Base-by-base conservation (phyloP, 192 early-diverging fungal genomes). In the Glomus cerebriforme region DNA sequence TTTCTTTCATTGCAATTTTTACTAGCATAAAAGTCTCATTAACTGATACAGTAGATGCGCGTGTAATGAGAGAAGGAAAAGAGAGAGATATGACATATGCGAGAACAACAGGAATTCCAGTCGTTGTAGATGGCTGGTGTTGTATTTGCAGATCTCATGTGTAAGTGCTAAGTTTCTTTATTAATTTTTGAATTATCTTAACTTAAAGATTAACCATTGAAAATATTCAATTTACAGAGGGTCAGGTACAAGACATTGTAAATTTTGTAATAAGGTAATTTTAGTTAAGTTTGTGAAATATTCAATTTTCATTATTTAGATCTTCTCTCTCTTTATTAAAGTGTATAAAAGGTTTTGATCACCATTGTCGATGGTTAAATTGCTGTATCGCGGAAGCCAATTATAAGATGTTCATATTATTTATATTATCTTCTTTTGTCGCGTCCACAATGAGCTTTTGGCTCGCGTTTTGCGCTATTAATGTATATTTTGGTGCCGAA, bases 281-380 rank as follows among this genome's bases (percentile, higher is more conserved):
- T 15, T n/a, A 35, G 17, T 19, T 19, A 39, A 7, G 37, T 19
- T 22, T 15, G 17, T 19, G 4, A 54, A 54, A 54, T 22, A 3
- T 15, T 19, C 13, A 19, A 19, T 19, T 8, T 10, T 68, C 7
- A 17, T 34, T 43, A 10, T 10, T 43, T 43, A 43, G 39, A 12
- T 68, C 7, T 68, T 35, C n/a, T 19, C 15, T 15, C 49, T 12
- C 34, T 39, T 47, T 27, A 13, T 22, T 32, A 8, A 43, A 76
- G 74, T 76, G 74, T 15, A 5, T 76, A 32, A 22, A 60, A 29
- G 58, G 58, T 27, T 63, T 35, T 64, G 74, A 76, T 63, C 74
- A 76, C 43, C 74, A 76, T 76, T 76, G 74, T 76, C 59, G 74
- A 31, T 76, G 74, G 74, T 31, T 76, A 32, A 76, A 76, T 39